phyloP scores from a whole-genome alignment of 164 flowering plant genomes.

The Hamamelis virginiana region DNA sequence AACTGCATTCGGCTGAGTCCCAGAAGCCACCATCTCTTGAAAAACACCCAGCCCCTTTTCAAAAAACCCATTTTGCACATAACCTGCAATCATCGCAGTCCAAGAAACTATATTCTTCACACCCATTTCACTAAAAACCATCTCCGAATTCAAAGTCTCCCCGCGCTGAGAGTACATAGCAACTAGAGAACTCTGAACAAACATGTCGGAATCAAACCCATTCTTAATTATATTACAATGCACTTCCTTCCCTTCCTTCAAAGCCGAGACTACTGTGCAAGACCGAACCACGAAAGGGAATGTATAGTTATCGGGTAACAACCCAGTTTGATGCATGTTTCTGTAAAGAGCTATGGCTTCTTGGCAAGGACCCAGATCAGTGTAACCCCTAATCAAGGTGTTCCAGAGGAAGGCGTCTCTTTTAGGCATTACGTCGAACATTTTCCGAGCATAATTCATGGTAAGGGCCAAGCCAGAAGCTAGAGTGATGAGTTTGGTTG shows the following conservation, averaged over 20 bases:
- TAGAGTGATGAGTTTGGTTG: constrained; percentile 26
- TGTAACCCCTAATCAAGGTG: constrained; percentile 34
- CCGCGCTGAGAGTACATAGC: constrained; percentile 34
- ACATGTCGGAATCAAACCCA: constrained; percentile 30
- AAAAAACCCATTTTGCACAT: no score
- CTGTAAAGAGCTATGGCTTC: constrained; percentile 26
- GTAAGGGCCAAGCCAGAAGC: not conserved
- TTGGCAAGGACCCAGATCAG: constrained; percentile 30
- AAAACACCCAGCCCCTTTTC: no score
- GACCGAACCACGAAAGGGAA: constrained; percentile 35
- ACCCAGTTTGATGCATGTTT: constrained; percentile 29
- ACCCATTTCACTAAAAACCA: constrained; percentile 30
- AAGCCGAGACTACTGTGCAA: constrained; percentile 30
- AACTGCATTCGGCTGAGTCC: no score
- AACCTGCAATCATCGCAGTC: no score
- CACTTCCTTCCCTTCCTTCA: constrained; percentile 26
- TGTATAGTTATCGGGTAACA: constrained; percentile 33
- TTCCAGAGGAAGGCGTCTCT: constrained; percentile 37
- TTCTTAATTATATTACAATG: constrained; percentile 29
- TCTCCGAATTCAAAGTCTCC: constrained; percentile 17
- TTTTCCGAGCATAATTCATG: constrained; percentile 25
- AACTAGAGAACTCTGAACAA: constrained; percentile 34
- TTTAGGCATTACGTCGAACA: constrained; percentile 32
- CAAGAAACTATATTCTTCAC: no score
- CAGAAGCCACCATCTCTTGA: no score